These are phyloP conservation scores for Capsella bursapastoris DNA, from an alignment of 345 rosid genomes.

Conservation along the genomic window DNA sequence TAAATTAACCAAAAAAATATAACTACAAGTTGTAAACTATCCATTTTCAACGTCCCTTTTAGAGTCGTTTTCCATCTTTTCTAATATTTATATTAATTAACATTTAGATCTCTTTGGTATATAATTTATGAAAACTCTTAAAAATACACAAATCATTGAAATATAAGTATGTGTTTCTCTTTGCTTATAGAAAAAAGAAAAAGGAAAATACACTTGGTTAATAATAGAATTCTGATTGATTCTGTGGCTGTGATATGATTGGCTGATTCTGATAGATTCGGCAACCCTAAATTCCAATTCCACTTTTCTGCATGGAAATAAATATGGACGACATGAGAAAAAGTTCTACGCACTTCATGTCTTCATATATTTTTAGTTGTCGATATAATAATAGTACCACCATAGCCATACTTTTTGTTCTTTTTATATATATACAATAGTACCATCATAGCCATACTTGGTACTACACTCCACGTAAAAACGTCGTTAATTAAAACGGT, in stretches of 20 bases:
- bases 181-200: too few relatives aligned
- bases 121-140: too few relatives aligned
- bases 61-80: not conserved
- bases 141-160: too few relatives aligned
- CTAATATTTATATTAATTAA: too few relatives aligned
- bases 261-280: not conserved
- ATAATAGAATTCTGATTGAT: too few relatives aligned
- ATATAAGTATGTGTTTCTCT: not conserved
- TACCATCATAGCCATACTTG: too few relatives aligned
- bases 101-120: not conserved
- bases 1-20: not conserved
- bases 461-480: too few relatives aligned
- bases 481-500: too few relatives aligned
- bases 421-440: too few relatives aligned
- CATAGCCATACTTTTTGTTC: not conserved
- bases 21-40: not conserved
- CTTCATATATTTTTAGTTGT: not conserved
- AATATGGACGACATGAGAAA: not conserved
- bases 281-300: not conserved
- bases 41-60: not conserved
- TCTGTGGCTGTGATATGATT: not conserved
- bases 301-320: not conserved
- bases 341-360: not conserved
- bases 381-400: not conserved
- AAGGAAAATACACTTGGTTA: too few relatives aligned